These are phyloP conservation scores for Boletus bicolor DNA, from an alignment of 768 basidiomycete species.

Conservation along the genomic window DNA sequence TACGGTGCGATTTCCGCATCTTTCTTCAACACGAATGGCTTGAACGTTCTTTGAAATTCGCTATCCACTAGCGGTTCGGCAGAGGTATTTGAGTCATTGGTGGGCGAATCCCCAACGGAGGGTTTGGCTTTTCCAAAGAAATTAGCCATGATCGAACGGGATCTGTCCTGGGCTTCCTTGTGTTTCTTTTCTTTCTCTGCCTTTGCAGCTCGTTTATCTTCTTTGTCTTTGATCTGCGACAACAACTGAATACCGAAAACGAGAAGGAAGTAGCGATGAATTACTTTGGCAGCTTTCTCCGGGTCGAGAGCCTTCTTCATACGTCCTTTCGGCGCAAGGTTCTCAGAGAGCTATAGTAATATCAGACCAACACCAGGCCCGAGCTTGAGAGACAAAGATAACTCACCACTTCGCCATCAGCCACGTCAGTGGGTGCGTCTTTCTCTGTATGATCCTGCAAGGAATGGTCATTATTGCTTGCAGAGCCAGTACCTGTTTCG, in stretches of 20 bases:
- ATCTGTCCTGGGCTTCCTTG: conserved; percentile 67
- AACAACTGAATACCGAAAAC: conserved; percentile 3
- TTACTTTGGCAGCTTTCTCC: conserved; percentile 44
- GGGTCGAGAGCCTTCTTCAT: conserved; percentile 53
- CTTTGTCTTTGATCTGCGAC: conserved; percentile 61
- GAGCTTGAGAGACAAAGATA: background rate
- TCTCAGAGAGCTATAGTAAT: conserved; percentile 18
- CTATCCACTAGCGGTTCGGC: conserved; percentile 40
- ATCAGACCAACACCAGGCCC: background rate
- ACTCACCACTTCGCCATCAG: conserved; percentile 42
- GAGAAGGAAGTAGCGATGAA: background rate
- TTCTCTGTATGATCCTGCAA: conserved; percentile 28
- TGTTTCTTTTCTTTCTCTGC: conserved; percentile 70
- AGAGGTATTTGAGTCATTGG: conserved; percentile 27
- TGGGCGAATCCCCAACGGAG: conserved; percentile 19
- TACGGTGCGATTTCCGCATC: conserved; percentile 66
- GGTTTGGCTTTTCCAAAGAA: conserved; percentile 70
- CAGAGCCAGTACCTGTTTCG: conserved; percentile 3
- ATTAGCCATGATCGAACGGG: conserved; percentile 69
- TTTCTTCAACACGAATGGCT: conserved; percentile 76
- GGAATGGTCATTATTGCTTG: background rate
- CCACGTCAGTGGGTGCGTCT: conserved; percentile 29
- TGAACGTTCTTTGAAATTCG: conserved; percentile 76
- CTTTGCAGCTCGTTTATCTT: conserved; percentile 66
- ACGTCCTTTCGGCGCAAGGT: conserved; percentile 35